Evolutionary conservation across 1,284 basidiomycete species (phyloP).

Genomic region (Cutaneotrichosporon cutaneum): DNA sequence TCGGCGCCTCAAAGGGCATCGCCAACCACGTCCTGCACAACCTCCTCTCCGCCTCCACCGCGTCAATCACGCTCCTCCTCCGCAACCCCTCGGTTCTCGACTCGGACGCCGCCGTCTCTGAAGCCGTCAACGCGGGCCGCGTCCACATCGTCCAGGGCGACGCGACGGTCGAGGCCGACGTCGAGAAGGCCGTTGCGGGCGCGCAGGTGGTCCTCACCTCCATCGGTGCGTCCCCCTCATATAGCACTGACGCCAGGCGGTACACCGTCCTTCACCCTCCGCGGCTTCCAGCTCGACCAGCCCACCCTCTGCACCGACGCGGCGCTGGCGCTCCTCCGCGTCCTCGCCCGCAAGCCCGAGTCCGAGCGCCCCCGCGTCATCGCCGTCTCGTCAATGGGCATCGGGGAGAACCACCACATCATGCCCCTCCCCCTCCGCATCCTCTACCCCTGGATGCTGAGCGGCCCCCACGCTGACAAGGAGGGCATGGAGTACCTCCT

Average conservation of each 20-base stretch:
- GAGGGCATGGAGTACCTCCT: slow-evolving; percentile 33
- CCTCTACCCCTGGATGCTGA: slow-evolving; percentile 29
- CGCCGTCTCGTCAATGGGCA: slow-evolving; percentile 35
- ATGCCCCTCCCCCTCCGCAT: slow-evolving; percentile 30
- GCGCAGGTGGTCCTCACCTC: slow-evolving; percentile 31
- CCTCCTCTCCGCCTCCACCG: slow-evolving; percentile 9
- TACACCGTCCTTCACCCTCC: slow-evolving; percentile 18
- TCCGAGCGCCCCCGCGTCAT: slow-evolving; percentile 27
- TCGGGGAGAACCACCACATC: slow-evolving; percentile 29
- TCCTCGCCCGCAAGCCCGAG: slow-evolving; percentile 13
- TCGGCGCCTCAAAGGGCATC: slow-evolving; percentile 31
- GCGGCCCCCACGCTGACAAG: slow-evolving; percentile 35
- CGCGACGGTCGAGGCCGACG: slow-evolving; percentile 30
- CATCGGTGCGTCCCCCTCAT: slow-evolving; percentile 28
- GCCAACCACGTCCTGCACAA: slow-evolving; percentile 22
- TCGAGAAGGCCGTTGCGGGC: slow-evolving; percentile 24
- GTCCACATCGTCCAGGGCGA: slow-evolving; percentile 31
- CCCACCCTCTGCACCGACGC: slow-evolving; percentile 30
- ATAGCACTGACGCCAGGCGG: slow-evolving; percentile 20
- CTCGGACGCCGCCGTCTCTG: slow-evolving; percentile 16
- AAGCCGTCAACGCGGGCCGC: slow-evolving; percentile 23
- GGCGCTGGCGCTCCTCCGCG: slow-evolving; percentile 23
- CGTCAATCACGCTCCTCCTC: slow-evolving; percentile 22
- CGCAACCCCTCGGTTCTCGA: slow-evolving; percentile 29
- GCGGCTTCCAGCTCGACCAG: slow-evolving; percentile 27